Conservation (phyloP, 176 grass and related monocot genomes). For the Avena eriantha region DNA sequence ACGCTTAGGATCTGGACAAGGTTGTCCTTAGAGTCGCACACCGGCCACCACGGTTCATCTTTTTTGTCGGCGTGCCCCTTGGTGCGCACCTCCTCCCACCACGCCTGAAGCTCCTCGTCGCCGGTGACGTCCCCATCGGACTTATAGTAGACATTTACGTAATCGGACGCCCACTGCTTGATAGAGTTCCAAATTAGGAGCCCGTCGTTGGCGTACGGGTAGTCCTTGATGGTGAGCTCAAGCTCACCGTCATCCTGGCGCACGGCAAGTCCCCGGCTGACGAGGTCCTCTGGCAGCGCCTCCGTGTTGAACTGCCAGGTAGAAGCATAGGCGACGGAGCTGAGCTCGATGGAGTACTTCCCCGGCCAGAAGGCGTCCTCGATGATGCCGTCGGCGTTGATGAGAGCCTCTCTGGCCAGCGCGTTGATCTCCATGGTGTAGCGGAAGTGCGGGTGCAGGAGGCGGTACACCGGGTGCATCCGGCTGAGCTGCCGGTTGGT, state of each 20-base stretch:
- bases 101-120: slow-evolving; percentile 66
- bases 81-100: slow-evolving; percentile 74
- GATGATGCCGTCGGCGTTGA: slow-evolving; percentile 57
- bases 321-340: slow-evolving; percentile 50
- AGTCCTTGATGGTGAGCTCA: slow-evolving; percentile 65
- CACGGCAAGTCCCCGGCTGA: slow-evolving; percentile 70
- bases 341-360: slow-evolving; percentile 61
- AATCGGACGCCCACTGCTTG: slow-evolving; percentile 52
- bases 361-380: slow-evolving; percentile 54
- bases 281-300: slow-evolving; percentile 70
- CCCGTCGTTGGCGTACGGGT: slow-evolving; percentile 69
- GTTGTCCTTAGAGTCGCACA: slow-evolving; percentile 43
- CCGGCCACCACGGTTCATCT: slow-evolving; percentile 75
- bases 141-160: slow-evolving; percentile 55
- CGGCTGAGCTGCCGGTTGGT: slow-evolving; percentile 65
- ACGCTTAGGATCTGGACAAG: slow-evolving; percentile 48
- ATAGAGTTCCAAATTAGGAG: slow-evolving; percentile 64
- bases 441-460: slow-evolving; percentile 72
- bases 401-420: slow-evolving; percentile 42
- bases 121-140: not conserved
- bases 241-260: slow-evolving; percentile 42
- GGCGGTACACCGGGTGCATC: slow-evolving; percentile 76
- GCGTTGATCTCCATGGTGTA: slow-evolving; percentile 90
- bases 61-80: slow-evolving; percentile 67
- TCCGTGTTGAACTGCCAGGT: slow-evolving; percentile 84